These are phyloP conservation scores for Pyrenochaeta sp. DNA, from an alignment of 2,329 filamentous ascomycete genomes.

Conservation along the genomic window DNA sequence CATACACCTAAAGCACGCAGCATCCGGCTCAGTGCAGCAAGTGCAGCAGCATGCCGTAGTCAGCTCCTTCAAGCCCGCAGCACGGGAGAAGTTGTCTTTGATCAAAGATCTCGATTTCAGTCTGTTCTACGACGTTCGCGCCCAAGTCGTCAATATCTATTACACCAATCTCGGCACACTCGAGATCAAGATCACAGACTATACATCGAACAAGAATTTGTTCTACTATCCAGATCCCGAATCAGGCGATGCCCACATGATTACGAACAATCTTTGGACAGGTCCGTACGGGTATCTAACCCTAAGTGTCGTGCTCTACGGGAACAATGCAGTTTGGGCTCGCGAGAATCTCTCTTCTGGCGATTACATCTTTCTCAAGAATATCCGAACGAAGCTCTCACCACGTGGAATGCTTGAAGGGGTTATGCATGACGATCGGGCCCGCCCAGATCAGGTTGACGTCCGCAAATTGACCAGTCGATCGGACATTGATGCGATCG, in stretches of 20 bases:
- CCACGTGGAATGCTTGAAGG: constrained; percentile 71
- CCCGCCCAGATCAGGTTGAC: constrained; percentile 61
- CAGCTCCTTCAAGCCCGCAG: constrained; percentile 6
- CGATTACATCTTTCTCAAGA: constrained; percentile 71
- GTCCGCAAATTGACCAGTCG: constrained; percentile 51
- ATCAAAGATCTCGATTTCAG: constrained; percentile 67
- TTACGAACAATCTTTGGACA: constrained; percentile 62
- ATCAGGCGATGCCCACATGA: constrained; percentile 20
- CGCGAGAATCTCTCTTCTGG: constrained; percentile 63
- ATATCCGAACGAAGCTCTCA: constrained; percentile 71
- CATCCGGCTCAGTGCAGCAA: constrained; percentile 17
- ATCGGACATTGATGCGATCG: constrained; percentile 24
- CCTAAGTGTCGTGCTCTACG: constrained; percentile 74
- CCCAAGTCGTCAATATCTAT: constrained; percentile 70
- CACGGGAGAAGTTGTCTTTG: constrained; percentile 53
- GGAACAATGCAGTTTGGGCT: constrained; percentile 70
- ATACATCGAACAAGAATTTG: constrained; percentile 64
- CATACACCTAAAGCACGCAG: constrained; percentile 31
- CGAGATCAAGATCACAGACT: constrained; percentile 35
- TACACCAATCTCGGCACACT: constrained; percentile 45
- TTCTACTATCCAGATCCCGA: constrained; percentile 60
- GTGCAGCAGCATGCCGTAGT: constrained; percentile 22
- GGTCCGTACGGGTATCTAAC: constrained; percentile 78
- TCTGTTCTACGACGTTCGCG: constrained; percentile 73
- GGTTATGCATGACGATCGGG: constrained; percentile 68